Evolutionary conservation across 2,329 filamentous ascomycete species (phyloP).

Genomic region (Nemania diffusa): DNA sequence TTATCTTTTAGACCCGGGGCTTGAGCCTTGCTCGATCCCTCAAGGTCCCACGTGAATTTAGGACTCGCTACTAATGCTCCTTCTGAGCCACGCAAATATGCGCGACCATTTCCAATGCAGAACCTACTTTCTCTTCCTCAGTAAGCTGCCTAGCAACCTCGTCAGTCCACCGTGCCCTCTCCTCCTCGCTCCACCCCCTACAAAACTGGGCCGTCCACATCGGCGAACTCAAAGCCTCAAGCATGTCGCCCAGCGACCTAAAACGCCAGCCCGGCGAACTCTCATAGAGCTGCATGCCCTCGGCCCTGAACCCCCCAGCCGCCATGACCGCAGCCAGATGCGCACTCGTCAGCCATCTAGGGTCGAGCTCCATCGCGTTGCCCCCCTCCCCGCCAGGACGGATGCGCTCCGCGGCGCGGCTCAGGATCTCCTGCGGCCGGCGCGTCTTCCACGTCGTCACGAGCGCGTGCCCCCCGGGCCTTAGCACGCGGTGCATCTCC

Average conservation of each 20-base stretch:
- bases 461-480: slow-evolving; percentile 38
- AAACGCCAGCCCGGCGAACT: slow-evolving; percentile 35
- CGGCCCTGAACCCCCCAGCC: slow-evolving; percentile 36
- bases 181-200: slow-evolving; percentile 40
- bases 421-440: slow-evolving; percentile 31
- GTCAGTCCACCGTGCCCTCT: slow-evolving; percentile 37
- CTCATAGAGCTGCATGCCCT: slow-evolving; percentile 30
- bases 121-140: slow-evolving; percentile 37
- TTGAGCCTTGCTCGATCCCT: background rate
- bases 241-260: slow-evolving; percentile 32
- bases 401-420: slow-evolving; percentile 31
- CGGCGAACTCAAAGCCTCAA: slow-evolving; percentile 36
- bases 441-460: slow-evolving; percentile 43
- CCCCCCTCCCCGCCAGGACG: slow-evolving; percentile 26
- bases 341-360: slow-evolving; percentile 41
- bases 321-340: slow-evolving; percentile 37
- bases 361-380: slow-evolving; percentile 35
- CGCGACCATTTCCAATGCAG: slow-evolving; percentile 39
- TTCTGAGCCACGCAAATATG: slow-evolving; percentile 41
- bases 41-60: background rate
- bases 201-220: slow-evolving; percentile 40
- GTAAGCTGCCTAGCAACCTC: slow-evolving; percentile 41
- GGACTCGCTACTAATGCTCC: background rate
- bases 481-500: slow-evolving; percentile 43
- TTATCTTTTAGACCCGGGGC: background rate